phyloP scores from a whole-genome alignment of 2,329 filamentous ascomycete genomes.

The Phyllosticta citribraziliensis region DNA sequence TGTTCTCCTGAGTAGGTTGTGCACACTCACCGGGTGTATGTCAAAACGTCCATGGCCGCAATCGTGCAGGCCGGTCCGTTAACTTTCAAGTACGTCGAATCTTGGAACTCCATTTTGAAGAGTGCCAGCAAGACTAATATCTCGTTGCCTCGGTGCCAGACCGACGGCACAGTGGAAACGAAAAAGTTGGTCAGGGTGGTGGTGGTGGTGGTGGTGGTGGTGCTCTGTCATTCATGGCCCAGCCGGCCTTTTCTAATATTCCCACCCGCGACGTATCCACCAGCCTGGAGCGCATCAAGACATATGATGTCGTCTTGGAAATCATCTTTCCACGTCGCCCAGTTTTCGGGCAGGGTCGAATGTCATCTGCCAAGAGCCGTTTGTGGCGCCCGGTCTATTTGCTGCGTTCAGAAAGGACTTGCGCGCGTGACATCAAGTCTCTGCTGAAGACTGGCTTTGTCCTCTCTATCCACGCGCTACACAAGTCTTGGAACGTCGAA shows the following conservation, averaged over 20 bases:
- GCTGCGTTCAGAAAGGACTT: not conserved
- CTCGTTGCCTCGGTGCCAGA: not conserved
- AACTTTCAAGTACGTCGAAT: not conserved
- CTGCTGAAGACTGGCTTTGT: not conserved
- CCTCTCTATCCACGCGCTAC: not conserved
- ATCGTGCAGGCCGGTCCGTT: not conserved
- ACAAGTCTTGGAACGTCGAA: not conserved
- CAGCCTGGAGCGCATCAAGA: not conserved
- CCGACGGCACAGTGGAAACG: not conserved
- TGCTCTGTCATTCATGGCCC: not conserved
- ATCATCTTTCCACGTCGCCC: not conserved
- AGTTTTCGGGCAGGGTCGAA: not conserved
- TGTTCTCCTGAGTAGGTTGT: not conserved
- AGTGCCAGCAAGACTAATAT: not conserved
- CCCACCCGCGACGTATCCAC: not conserved
- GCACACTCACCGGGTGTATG: not conserved
- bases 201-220: too few relatives aligned
- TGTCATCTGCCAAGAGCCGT: not conserved
- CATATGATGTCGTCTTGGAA: not conserved
- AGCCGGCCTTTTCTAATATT: not conserved
- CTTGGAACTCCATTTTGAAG: not conserved
- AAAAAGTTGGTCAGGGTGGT: not conserved
- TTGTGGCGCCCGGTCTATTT: not conserved
- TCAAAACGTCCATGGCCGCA: not conserved
- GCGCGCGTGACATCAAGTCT: not conserved